Base-by-base conservation (phyloP, 2,329 filamentous ascomycete genomes). In the Lachnum nothofagi region DNA sequence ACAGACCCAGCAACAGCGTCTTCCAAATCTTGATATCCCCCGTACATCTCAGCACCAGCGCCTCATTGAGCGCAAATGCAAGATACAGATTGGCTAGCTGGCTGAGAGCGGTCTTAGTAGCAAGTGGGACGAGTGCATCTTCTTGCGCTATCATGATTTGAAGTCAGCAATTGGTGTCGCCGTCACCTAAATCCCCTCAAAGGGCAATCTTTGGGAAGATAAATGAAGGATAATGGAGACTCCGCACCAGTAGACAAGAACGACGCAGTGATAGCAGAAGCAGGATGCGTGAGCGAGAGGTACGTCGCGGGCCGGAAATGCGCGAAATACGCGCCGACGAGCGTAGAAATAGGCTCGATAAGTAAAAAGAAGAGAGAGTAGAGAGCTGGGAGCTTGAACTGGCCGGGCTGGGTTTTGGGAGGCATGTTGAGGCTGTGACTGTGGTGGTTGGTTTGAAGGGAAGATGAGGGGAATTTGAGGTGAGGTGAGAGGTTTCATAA, bases 51-150 rank as follows among this genome's bases (percentile, higher is more conserved):
- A 91, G 74, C 10, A 91, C 82, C 20, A 89, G 68, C 2, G 85
- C 85, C 69, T 93, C 86, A 69, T 86, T 88, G 61, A 91, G 68
- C 47, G 85, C 80, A 66, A 91, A 88, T 49, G 87, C 77, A 33
- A 91, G 67, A 69, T 91, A 91, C 54, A 91, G 72, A 67, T 89
- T 91, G 37, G 84, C 85, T 25, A 91, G 77, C 69, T 91, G 87
- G 16, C 82, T 80, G 60, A 91, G 72, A 34, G 81, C 80, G 50
- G 90, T 79, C 8, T 79, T 77, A 1, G 84, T 85, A 34, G 75
- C 76, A 29, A 77, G 68, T 1, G 85, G 79, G 20, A 39, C n/a
- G 17, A 19, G 17, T 4, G n/a, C 10, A 14, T 3, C n/a, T 35
- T 14, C 12, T 6, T n/a, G n/a, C n/a, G n/a, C n/a, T n/a, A n/a